Percentiles rank a stretch among this genome's conserved stretches.
Evolutionary conservation across 805 yeast species (phyloP).

Genomic region (Candida boidinii): DNA sequence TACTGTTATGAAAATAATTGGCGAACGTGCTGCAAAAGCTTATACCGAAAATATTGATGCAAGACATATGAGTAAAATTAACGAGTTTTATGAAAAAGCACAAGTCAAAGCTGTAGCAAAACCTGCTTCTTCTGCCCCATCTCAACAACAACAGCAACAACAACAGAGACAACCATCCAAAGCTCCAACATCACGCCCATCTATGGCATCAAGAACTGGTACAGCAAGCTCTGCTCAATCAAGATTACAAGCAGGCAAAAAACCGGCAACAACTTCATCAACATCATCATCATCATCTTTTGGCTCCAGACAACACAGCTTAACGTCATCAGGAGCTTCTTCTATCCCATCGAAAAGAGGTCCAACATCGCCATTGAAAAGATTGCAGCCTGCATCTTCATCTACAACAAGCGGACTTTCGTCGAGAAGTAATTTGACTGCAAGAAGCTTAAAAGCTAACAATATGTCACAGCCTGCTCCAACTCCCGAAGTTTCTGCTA

Average conservation of each 20-base stretch:
- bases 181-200: constrained; percentile 1
- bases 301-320: no score
- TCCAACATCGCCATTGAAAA: constrained; percentile 63
- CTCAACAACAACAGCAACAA: constrained; percentile 3
- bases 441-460: constrained; percentile 17
- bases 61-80: constrained; percentile 56
- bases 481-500: constrained; percentile 8
- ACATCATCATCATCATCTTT: no score
- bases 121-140: constrained; percentile 3
- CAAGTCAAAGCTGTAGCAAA: constrained; percentile 46
- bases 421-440: constrained; percentile 12
- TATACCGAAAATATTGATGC: constrained; percentile 66
- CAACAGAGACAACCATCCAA: constrained; percentile 4
- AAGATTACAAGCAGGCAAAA: constrained; percentile 8
- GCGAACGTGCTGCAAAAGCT: constrained; percentile 55
- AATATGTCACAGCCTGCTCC: constrained; percentile 3
- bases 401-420: constrained; percentile 8
- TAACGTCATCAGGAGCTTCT: no score
- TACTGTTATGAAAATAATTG: constrained; percentile 72
- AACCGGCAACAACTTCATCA: constrained; percentile 8
- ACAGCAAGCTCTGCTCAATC: constrained; percentile 9
- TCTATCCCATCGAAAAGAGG: constrained; percentile 56
- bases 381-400: constrained; percentile 15
- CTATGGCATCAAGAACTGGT: constrained; percentile 4
- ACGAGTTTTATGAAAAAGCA: constrained; percentile 46